Percentiles rank a stretch among this genome's conserved stretches.
phyloP scores from a whole-genome alignment of 768 basidiomycete genomes.

The Sistotremastrum niveocremeum region DNA sequence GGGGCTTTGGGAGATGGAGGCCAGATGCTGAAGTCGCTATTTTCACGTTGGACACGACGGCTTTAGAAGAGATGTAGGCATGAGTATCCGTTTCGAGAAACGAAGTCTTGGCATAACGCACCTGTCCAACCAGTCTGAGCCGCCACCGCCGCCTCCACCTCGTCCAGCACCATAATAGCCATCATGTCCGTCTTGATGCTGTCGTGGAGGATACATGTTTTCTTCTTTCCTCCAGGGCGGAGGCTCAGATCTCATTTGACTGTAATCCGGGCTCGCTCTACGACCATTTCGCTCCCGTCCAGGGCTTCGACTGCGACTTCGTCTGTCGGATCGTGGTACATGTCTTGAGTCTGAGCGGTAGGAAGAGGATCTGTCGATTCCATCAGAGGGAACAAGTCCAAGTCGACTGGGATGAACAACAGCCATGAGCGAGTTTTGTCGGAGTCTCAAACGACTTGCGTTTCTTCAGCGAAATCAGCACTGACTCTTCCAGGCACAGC shows the following conservation, averaged over 20 bases:
- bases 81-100: conserved; percentile 1
- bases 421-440: conserved; percentile 33
- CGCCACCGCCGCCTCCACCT: conserved; percentile 15
- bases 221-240: conserved; percentile 36
- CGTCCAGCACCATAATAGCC: conserved; percentile 24
- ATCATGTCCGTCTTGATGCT: conserved; percentile 11
- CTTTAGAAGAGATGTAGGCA: conserved; percentile 22
- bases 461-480: no score
- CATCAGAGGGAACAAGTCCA: conserved; percentile 43
- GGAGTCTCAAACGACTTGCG: not conserved
- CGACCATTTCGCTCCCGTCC: conserved; percentile 8
- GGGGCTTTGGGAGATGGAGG: conserved; percentile 67
- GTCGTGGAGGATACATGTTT: conserved; percentile 42
- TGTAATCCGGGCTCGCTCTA: conserved; percentile 40
- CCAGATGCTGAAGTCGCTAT: conserved; percentile 52
- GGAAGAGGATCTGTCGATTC: conserved; percentile 9
- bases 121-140: conserved; percentile 54
- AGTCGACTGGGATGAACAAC: conserved; percentile 63
- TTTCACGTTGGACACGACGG: conserved; percentile 56
- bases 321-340: conserved; percentile 17
- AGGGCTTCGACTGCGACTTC: conserved; percentile 9
- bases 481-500: no score
- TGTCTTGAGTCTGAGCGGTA: conserved; percentile 12
- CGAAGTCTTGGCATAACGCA: conserved; percentile 18
- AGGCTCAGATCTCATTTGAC: conserved; percentile 31